These are phyloP conservation scores for Begonia peltatifolia DNA, from an alignment of 306 rosid genomes.

Conservation along the genomic window DNA sequence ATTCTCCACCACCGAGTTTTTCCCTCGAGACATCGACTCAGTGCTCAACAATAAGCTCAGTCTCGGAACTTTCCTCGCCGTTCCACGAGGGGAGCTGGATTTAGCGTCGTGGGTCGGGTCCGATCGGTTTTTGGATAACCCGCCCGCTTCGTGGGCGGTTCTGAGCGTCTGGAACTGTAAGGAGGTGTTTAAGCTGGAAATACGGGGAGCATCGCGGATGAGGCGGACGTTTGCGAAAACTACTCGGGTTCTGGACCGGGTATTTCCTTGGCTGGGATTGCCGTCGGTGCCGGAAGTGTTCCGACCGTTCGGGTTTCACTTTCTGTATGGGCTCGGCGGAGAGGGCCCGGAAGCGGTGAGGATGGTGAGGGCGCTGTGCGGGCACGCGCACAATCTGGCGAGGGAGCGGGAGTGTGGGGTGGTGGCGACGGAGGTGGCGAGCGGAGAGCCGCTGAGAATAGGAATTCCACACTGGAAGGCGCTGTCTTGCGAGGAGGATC, in stretches of 20 bases:
- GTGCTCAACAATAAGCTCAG: constrained; percentile 42
- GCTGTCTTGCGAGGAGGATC: constrained; percentile 49
- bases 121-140: constrained; percentile 24
- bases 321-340: constrained; percentile 55
- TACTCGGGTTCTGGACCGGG: constrained; percentile 36
- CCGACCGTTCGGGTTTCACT: constrained; percentile 53
- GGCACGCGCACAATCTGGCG: constrained; percentile 48
- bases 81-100: constrained; percentile 22
- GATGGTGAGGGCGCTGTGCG: constrained; percentile 35
- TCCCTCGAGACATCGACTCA: constrained; percentile 57
- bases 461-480: constrained; percentile 64
- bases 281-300: constrained; percentile 60
- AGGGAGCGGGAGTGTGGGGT: constrained; percentile 44
- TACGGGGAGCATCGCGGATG: constrained; percentile 42
- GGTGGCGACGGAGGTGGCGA: constrained; percentile 59
- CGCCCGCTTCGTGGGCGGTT: constrained; percentile 55
- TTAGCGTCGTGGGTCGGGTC: constrained; percentile 30
- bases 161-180: constrained; percentile 65
- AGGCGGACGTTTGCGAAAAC: constrained; percentile 22
- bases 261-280: constrained; percentile 43
- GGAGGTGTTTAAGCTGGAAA: constrained; percentile 40
- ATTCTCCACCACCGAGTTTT: constrained; percentile 51
- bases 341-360: constrained; percentile 34
- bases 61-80: constrained; percentile 53
- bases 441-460: constrained; percentile 32